Base-by-base conservation (phyloP, 2,329 filamentous ascomycete species). In the Xylaria digitata region DNA sequence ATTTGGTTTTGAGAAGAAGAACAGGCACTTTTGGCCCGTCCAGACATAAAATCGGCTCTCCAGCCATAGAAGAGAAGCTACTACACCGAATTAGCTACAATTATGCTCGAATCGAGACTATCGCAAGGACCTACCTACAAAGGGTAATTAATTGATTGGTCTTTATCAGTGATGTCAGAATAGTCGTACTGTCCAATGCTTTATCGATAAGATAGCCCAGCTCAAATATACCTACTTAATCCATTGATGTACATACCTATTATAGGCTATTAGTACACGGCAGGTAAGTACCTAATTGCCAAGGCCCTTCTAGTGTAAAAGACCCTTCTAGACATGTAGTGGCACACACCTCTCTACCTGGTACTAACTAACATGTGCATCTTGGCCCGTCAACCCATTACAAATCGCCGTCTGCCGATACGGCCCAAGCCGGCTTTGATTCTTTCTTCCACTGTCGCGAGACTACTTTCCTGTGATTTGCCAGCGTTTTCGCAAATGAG, bases 1-100 rank as follows among this genome's bases (percentile, higher is more conserved):
- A 95, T 74, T 86, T 90, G 2, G 92, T 95, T 79, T 96, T 96
- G 61, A 96, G 85, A 0, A 96, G 83, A 23, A 95, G 82, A 23
- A 96, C 79, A 1, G 91, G 90, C 9, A 82, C 78, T 58, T 65
- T 70, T 53, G 43, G 69, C 45, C 62, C 68, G 32, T 70, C 60
- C 30, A 61, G 52, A 45, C 54, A 50, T 6, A 55, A 43, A 42
- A 15, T 5, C 19, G 58, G 49, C 32, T 61, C 46, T 30, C 58
- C 50, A 45, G 70, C 59, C 74, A 75, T 76, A 15, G 34, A 61
- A 17, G 19, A 30, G 11, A 54, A 60, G 62, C 48, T 50, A 21
- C n/a, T 40, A 9, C 17, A n/a, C 26, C 23, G 34, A 23, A 43
- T 32, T 19, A 19, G 23, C 32, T 17, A 17, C 42, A 37, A 8